Percentiles rank a stretch among this genome's conserved stretches.
Conservation (phyloP, 139 green algal species). For the Closterium sp. region DNA sequence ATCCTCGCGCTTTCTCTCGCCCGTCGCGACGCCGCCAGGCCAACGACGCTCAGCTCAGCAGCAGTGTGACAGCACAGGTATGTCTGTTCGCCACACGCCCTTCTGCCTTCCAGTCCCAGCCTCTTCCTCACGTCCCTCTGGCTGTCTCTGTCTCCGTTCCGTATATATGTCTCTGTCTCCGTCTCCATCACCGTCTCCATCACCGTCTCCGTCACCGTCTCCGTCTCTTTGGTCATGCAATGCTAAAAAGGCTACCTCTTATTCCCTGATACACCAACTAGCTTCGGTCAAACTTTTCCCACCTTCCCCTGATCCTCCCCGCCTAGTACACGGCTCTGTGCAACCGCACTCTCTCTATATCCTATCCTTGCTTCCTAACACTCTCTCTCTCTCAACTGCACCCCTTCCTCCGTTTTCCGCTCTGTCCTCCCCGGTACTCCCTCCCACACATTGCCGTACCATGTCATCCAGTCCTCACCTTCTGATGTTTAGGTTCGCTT, state of each 20-base stretch:
- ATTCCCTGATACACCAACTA: background rate
- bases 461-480: too few species aligned
- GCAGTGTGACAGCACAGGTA: constrained; percentile 38
- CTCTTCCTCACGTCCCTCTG: background rate
- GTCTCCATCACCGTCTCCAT: background rate
- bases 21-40: constrained; percentile 11
- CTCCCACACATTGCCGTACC: background rate
- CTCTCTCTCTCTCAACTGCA: background rate
- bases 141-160: background rate
- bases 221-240: background rate
- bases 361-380: background rate
- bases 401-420: background rate
- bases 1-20: background rate
- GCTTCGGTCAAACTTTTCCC: background rate
- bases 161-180: background rate
- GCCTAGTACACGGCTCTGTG: background rate
- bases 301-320: background rate
- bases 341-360: background rate
- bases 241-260: too few species aligned
- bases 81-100: background rate
- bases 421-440: background rate
- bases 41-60: constrained; percentile 48
- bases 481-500: too few species aligned
- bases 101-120: background rate
- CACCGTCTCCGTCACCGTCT: background rate